Percentiles rank a stretch among this genome's conserved stretches.
Evolutionary conservation across 345 rosid species (phyloP).

Genomic region (Eucalyptus erythrocorys): DNA sequence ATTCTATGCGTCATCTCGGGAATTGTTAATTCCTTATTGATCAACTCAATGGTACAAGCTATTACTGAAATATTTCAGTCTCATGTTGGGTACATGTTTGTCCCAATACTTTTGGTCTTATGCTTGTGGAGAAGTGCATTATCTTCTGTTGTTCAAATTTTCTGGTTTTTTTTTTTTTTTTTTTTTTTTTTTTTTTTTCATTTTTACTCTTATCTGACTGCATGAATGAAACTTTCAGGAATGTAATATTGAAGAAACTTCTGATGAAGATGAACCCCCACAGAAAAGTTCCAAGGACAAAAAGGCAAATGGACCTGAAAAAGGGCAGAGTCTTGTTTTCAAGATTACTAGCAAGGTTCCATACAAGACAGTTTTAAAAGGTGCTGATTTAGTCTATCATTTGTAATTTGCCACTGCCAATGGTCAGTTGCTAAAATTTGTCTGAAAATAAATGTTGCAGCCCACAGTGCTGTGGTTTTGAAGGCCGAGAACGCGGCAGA

Average conservation of each 20-base stretch:
- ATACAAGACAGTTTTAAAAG: slow-evolving; percentile 90
- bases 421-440: background rate
- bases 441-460: slow-evolving; percentile 26
- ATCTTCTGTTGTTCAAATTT: background rate
- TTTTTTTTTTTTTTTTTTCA: background rate
- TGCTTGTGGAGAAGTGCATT: background rate
- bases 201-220: background rate
- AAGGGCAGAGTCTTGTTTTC: slow-evolving; percentile 55
- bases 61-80: background rate
- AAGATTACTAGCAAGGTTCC: slow-evolving; percentile 85
- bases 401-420: background rate
- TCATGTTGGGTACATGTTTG: background rate
- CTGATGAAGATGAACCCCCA: slow-evolving; percentile 67
- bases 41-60: background rate
- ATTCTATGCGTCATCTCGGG: background rate
- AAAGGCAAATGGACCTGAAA: slow-evolving; percentile 75
- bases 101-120: background rate
- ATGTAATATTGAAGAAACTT: slow-evolving; percentile 69
- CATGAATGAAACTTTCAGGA: slow-evolving; percentile 31
- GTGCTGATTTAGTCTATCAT: slow-evolving; percentile 10
- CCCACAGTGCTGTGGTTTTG: slow-evolving; percentile 72
- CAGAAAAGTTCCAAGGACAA: slow-evolving; percentile 83
- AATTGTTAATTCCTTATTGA: background rate
- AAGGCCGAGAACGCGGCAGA: slow-evolving; percentile 88
- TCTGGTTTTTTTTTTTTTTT: no score